These are phyloP conservation scores for Kokia cookei DNA, from an alignment of 441 rosid genomes.

Conservation along the genomic window DNA sequence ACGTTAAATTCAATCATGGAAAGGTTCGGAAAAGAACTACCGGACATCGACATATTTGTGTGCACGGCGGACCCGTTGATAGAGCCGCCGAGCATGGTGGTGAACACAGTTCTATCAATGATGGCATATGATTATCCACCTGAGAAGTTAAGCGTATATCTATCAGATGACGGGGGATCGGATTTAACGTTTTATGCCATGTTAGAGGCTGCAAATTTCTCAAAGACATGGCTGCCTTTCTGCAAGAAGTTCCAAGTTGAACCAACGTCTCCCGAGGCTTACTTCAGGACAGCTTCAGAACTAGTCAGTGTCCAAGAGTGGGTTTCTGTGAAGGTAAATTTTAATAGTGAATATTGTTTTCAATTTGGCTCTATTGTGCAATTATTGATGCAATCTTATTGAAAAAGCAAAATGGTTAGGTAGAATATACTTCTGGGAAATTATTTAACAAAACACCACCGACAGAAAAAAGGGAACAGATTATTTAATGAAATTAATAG, in stretches of 20 bases:
- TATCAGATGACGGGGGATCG: slow-evolving; percentile 76
- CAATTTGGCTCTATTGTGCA: no score
- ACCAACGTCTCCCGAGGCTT: slow-evolving; percentile 35
- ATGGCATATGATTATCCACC: slow-evolving; percentile 64
- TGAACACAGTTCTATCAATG: slow-evolving; percentile 59
- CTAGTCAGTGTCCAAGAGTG: neutral
- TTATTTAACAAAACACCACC: no score
- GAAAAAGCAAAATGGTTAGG: no score
- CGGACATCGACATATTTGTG: slow-evolving; percentile 59
- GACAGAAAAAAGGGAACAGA: no score
- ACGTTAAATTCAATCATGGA: neutral
- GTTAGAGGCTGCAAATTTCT: slow-evolving; percentile 55
- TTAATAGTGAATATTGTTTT: no score
- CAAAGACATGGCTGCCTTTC: slow-evolving; percentile 55
- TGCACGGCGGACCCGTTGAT: slow-evolving; percentile 72
- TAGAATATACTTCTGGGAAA: no score
- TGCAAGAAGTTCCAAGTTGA: slow-evolving; percentile 36
- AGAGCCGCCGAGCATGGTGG: slow-evolving; percentile 69
- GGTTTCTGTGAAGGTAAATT: neutral
- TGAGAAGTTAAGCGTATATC: slow-evolving; percentile 51
- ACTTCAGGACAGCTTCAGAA: neutral
- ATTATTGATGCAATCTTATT: no score
- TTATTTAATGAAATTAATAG: no score
- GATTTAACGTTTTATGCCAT: slow-evolving; percentile 63
- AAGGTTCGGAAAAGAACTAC: slow-evolving; percentile 34